These are phyloP conservation scores for Fraxinus excelsior DNA, from an alignment of 257 asterid species.

Conservation along the genomic window DNA sequence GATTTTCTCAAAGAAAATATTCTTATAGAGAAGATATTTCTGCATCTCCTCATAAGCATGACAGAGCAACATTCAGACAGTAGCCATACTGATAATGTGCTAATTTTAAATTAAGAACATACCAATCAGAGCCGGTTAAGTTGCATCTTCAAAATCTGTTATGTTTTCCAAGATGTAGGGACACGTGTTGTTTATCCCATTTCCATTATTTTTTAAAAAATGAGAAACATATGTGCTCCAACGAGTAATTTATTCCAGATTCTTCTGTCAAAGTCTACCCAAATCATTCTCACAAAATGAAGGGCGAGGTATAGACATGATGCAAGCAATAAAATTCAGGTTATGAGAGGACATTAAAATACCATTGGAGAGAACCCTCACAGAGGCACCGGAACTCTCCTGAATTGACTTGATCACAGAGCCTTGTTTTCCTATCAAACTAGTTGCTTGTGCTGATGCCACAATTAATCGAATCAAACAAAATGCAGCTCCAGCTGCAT, in stretches of 20 bases:
- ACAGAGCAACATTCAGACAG: not conserved
- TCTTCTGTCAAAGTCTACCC: not conserved
- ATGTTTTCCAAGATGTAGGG: not conserved
- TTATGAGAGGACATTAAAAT: not conserved
- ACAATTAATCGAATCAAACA: slow-evolving; percentile 59
- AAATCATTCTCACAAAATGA: not conserved
- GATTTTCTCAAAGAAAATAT: not conserved
- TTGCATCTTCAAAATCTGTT: not conserved
- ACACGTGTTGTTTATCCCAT: not conserved
- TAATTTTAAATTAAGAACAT: not conserved
- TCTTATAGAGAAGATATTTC: not conserved
- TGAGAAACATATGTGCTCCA: not conserved
- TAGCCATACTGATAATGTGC: not conserved
- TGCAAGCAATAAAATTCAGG: slow-evolving; percentile 17
- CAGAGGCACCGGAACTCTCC: slow-evolving; percentile 64
- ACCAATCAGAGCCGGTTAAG: slow-evolving; percentile 14
- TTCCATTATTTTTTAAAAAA: too few species aligned
- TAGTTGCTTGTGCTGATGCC: slow-evolving; percentile 72
- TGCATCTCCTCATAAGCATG: not conserved
- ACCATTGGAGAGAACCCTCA: slow-evolving; percentile 48
- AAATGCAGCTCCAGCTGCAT: slow-evolving; percentile 47
- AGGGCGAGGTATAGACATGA: not conserved
- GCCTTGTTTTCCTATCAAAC: slow-evolving; percentile 77
- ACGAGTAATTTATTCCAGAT: not conserved
- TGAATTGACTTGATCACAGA: slow-evolving; percentile 70